These are phyloP conservation scores for Pythium sp. DNA, from an alignment of 352 stramenopile genomes.

Conservation along the genomic window DNA sequence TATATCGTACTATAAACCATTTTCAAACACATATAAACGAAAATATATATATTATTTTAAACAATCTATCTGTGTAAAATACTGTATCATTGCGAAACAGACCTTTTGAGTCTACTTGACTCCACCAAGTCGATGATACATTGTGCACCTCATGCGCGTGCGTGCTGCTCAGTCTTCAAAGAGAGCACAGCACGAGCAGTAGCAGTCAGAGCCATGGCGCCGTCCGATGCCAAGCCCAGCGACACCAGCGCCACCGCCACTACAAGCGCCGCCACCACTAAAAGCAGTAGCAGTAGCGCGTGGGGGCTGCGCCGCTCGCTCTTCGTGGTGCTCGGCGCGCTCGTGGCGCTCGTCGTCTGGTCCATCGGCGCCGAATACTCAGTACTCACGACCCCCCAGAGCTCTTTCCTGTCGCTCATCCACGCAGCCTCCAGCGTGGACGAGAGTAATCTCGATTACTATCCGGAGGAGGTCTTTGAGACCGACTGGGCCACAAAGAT, in stretches of 20 bases:
- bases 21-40: no score
- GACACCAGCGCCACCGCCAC: neutral
- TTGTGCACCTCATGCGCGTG: neutral
- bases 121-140: neutral
- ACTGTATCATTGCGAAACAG: neutral
- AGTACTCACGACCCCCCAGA: slow-evolving; percentile 15
- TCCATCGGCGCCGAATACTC: slow-evolving; percentile 20
- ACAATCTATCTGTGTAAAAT: neutral
- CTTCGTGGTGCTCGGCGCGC: slow-evolving; percentile 11
- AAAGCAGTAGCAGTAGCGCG: neutral
- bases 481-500: slow-evolving; percentile 21
- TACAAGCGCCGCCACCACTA: neutral
- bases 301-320: slow-evolving; percentile 15
- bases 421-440: slow-evolving; percentile 9
- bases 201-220: neutral
- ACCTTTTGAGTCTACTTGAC: neutral
- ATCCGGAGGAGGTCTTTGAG: slow-evolving; percentile 15
- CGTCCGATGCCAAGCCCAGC: neutral
- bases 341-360: slow-evolving; percentile 17
- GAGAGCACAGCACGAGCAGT: neutral
- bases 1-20: no score
- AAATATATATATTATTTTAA: neutral
- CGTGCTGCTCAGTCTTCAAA: neutral
- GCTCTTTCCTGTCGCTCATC: slow-evolving; percentile 17
- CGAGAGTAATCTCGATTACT: slow-evolving; percentile 1